Percentiles rank a stretch among this genome's conserved stretches.
Evolutionary conservation across 2,329 filamentous ascomycete genomes (phyloP).

Genomic region (Diaporthe citri): DNA sequence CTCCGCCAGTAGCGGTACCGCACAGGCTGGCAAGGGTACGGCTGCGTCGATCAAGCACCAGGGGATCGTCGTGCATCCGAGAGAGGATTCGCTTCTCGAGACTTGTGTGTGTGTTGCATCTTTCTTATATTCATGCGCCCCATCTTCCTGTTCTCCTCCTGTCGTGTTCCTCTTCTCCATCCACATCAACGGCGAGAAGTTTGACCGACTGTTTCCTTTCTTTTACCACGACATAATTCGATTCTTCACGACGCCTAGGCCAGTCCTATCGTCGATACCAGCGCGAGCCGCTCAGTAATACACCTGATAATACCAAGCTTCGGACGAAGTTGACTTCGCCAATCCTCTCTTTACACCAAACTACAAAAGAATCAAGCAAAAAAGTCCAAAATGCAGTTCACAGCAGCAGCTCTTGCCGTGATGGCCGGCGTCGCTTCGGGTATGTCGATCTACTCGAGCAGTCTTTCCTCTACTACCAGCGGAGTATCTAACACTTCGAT

Average conservation of each 20-base stretch:
- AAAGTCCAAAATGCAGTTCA: conserved; percentile 65
- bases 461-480: neutral
- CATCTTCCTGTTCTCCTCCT: conserved; percentile 43
- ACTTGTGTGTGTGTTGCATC: conserved; percentile 28
- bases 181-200: conserved; percentile 42
- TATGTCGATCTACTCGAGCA: conserved; percentile 46
- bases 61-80: conserved; percentile 36
- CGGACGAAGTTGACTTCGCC: conserved; percentile 38
- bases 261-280: conserved; percentile 58
- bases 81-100: conserved; percentile 26
- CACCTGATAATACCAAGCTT: conserved; percentile 19
- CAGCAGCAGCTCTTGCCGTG: conserved; percentile 60
- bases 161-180: conserved; percentile 42
- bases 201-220: conserved; percentile 42
- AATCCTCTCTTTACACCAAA: conserved; percentile 39
- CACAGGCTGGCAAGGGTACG: conserved; percentile 34
- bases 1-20: conserved; percentile 28
- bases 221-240: conserved; percentile 41
- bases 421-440: conserved; percentile 62
- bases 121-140: conserved; percentile 43
- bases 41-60: conserved; percentile 39
- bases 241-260: conserved; percentile 53
- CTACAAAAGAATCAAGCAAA: conserved; percentile 9
- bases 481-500: conserved; percentile 17
- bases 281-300: conserved; percentile 59